Base-by-base conservation (phyloP, 2,329 filamentous ascomycete genomes). In the Teratosphaeria viscida region DNA sequence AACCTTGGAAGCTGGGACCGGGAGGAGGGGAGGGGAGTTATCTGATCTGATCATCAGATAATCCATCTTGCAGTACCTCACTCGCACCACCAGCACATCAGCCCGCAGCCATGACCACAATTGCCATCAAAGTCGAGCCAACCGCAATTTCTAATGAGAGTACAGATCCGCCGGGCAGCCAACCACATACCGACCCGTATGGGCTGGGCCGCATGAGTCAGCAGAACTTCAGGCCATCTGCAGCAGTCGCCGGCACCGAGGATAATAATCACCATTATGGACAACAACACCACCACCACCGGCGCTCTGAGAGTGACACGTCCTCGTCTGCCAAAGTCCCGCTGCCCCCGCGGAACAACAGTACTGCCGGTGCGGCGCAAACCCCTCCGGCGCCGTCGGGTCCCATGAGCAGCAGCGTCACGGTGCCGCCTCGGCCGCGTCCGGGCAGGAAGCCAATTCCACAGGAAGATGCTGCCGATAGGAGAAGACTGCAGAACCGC, bases 401-500 rank as follows among this genome's bases (percentile, higher is more conserved):
- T 49, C 77, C 76, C 39, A 72, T 74, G 60, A 73, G 71, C 63
- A 66, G 62, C 27, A 68, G 56, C 52, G 71, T 75, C 65, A 66
- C 65, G 2, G 68, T 79, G 26, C 76, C 74, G 37, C 69, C 76
- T 5, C 73, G 77, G 27, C 77, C 77, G 7, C 77, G 76, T 79
- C 92, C 94, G 26, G 92, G 92, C 55, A 85, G 92, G 67, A 97
- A 97, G 80, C 92, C 92, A 2, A 67, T 73, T 54, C 58, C 63
- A 32, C 90, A 90, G 54, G 92, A 96, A 71, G 95, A 92, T 57
- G 91, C 92, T 14, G 89, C 89, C 1, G 95, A 91, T 52, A 95
- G 95, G 77, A 85, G 94, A 65, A 95, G 96, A 78, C 89, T 90
- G 1, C 94, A 97, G 77, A 97, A 97, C 74, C 84, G 94, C 61